These are phyloP conservation scores for Aulographum hederae DNA, from an alignment of 2,329 filamentous ascomycete species.

Conservation along the genomic window DNA sequence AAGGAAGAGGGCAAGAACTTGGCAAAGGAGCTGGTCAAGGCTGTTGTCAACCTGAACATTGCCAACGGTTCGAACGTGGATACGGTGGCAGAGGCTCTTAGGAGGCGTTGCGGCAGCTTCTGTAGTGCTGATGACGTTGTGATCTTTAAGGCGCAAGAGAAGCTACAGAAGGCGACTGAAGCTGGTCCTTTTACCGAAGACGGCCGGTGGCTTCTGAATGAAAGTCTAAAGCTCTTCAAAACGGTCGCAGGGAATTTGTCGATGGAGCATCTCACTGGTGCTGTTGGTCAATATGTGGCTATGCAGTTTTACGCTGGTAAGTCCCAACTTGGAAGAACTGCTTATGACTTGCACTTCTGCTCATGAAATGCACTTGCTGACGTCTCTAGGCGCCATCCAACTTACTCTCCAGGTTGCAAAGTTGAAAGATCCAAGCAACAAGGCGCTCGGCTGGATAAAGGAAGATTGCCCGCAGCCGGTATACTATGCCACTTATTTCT, in stretches of 20 bases:
- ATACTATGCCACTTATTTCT: conserved; percentile 5
- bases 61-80: conserved; percentile 94
- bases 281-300: conserved; percentile 59
- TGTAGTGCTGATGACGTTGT: conserved; percentile 94
- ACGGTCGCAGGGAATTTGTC: conserved; percentile 73
- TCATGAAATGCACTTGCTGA: conserved; percentile 22
- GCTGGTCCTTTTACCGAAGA: conserved; percentile 56
- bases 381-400: conserved; percentile 76
- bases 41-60: conserved; percentile 95
- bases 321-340: conserved; percentile 1
- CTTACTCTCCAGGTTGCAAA: conserved; percentile 68
- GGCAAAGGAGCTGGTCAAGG: conserved; percentile 87
- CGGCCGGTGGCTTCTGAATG: conserved; percentile 64
- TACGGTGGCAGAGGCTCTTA: conserved; percentile 85
- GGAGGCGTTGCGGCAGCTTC: conserved; percentile 86
- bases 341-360: conserved; percentile 3
- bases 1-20: conserved; percentile 64
- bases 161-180: conserved; percentile 74
- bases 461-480: conserved; percentile 53
- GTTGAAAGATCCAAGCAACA: conserved; percentile 73
- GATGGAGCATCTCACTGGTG: conserved; percentile 59
- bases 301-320: conserved; percentile 71
- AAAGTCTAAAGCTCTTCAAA: conserved; percentile 75
- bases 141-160: conserved; percentile 96
- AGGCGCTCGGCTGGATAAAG: conserved; percentile 69